A percentile compares a stretch with the other conserved stretches of the same genome.
These are phyloP conservation scores for Turritis glabra DNA, from an alignment of 345 rosid species.

Conservation along the genomic window DNA sequence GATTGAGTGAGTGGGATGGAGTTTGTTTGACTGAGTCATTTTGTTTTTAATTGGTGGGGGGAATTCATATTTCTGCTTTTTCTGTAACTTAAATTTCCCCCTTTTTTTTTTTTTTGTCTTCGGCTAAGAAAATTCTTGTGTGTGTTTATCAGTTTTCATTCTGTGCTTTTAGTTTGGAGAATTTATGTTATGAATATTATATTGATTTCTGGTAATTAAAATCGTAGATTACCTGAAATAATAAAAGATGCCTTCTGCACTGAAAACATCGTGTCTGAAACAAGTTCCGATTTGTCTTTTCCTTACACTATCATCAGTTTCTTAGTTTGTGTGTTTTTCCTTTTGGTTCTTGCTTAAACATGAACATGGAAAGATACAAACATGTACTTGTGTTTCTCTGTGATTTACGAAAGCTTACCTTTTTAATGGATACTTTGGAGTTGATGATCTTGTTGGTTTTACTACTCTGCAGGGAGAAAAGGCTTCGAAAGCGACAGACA, in stretches of 20 bases:
- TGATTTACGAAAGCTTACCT: slow-evolving; percentile 5
- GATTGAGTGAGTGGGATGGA: slow-evolving; percentile 45
- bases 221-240: slow-evolving; percentile 37
- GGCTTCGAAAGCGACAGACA: slow-evolving; percentile 84
- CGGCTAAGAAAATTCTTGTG: slow-evolving; percentile 31
- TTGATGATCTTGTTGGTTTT: slow-evolving; percentile 37
- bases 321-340: slow-evolving; percentile 31
- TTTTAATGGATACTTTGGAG: slow-evolving; percentile 27
- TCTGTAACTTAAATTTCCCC: slow-evolving; percentile 26
- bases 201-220: slow-evolving; percentile 40
- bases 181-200: slow-evolving; percentile 26
- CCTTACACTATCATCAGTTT: slow-evolving; percentile 28
- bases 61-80: slow-evolving; percentile 39
- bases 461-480: slow-evolving; percentile 72
- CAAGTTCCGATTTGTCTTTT: slow-evolving; percentile 75
- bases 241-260: slow-evolving; percentile 44
- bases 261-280: slow-evolving; percentile 51
- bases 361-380: background rate
- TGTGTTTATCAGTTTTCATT: slow-evolving; percentile 35
- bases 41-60: slow-evolving; percentile 28
- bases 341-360: slow-evolving; percentile 30
- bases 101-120: background rate
- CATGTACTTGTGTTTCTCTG: background rate
- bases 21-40: slow-evolving; percentile 58
- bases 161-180: slow-evolving; percentile 23